Base-by-base conservation (phyloP, 139 green algal species). In the Chlamydomonas sp. region DNA sequence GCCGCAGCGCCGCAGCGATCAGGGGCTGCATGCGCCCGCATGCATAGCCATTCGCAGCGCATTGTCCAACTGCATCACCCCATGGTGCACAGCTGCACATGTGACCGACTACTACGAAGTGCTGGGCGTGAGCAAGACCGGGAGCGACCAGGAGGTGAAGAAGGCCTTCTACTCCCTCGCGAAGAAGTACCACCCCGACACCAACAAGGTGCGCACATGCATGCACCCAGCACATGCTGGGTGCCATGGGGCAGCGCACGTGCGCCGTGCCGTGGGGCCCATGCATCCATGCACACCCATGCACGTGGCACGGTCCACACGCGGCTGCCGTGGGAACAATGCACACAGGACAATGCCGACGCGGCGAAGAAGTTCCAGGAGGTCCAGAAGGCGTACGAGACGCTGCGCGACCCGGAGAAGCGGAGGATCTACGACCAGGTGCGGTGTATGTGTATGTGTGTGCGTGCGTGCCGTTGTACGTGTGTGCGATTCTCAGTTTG, bases 111-210 rank as follows among this genome's bases (percentile, higher is more conserved):
- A 90, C 61, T 97, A 97, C 61, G 79, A 89, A 2, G 60, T 92
- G 0, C 80, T 97, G 36, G 89, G 88, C 0, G 75, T 96, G 5
- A 20, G 72, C 0, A 71, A 71, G 0, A 48, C 8, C 13, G 87
- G 90, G 0, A 85, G 70, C 8, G 90, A 96, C 4, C 72, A 84
- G 30, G 90, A 97, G 1, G 90, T 97, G 63, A 97, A 97, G 75
- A 90, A 90, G 63, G 76, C 89, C 0, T 97, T 91, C 73, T 96
- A 97, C 73, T 74, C 87, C 69, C 79, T 92, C 13, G 91, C 91
- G 1, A 96, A 95, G 73, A 75, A 96, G 79, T 94, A 92, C 67
- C 91, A 97, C 73, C 91, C 91, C 36, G 91, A 96, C 68, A 91
- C 88, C 13, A 96, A 96, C 77, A 90, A 93, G 85, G 90, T 90